Base-by-base conservation (phyloP, 78 protist genomes). In the Dictyostelium discoideum region DNA sequence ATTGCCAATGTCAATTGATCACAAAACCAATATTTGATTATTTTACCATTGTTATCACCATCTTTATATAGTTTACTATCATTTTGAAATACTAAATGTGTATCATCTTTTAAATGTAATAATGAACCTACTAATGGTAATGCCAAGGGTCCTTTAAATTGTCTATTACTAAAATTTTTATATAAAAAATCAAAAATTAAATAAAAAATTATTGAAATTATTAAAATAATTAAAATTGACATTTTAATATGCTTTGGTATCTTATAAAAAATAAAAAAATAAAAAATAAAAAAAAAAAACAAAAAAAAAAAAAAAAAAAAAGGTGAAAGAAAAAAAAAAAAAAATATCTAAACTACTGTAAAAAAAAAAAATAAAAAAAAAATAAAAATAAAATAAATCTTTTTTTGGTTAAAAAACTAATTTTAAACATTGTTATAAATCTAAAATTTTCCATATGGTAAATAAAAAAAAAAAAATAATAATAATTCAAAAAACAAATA, bases 21-120 rank as follows among this genome's bases (percentile, higher is more conserved):
- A 74, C 81, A 26, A 74, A 74, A 74, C 81, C 81, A 74, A 37
- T 74, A 74, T 74, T 37, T 74, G 14, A 13, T 18, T 10, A 74
- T 29, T 74, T 74, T 74, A 18, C 50, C 81, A 74, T 74, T 8
- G 0, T 5, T 4, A 13, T 74, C 37, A 18, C 50, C 81, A 74
- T 74, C 24, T 4, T 5, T 4, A 13, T 74, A 13, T 74, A 5
- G 16, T 13, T 74, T 74, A 13, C 24, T 5, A 74, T 74, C 81
- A 10, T 74, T 74, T 37, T 26, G 46, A 74, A 74, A 74, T 11
- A 74, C 81, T 37, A 74, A 74, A 74, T 74, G 81, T 16, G 81
- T 16, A 37, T 74, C 42, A 37, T 74, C 48, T 74, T 26, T 37
- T 3, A 74, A 7, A 74, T 74, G 81, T 74, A 74, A 74, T 16